Conservation (phyloP, 2,329 filamentous ascomycete species). For the Talaromyces pinophilus region DNA sequence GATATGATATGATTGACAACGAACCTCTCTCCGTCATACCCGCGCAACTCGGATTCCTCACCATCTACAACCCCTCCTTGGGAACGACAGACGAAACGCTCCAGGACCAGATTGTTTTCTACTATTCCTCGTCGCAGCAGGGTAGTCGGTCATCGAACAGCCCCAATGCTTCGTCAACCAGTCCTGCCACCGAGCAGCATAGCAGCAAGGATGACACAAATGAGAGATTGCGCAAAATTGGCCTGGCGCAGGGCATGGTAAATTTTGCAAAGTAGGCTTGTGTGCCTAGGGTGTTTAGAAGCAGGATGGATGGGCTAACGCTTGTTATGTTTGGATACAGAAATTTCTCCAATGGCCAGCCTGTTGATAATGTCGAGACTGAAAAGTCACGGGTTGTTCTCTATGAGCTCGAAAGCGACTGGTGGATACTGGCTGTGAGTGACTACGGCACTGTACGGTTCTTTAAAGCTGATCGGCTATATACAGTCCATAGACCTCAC, state of each 20-base stretch:
- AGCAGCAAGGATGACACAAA: constrained; percentile 67
- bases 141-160: constrained; percentile 32
- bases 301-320: constrained; percentile 25
- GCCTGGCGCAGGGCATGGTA: constrained; percentile 94
- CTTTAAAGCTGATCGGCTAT: constrained; percentile 20
- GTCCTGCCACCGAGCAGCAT: constrained; percentile 27
- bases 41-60: constrained; percentile 83
- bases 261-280: constrained; percentile 75
- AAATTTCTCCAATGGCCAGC: constrained; percentile 75
- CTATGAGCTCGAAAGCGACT: constrained; percentile 82
- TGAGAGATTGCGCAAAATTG: constrained; percentile 86
- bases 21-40: constrained; percentile 58
- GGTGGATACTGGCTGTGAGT: constrained; percentile 92
- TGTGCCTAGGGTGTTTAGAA: constrained; percentile 6
- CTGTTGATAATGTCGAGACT: constrained; percentile 85
- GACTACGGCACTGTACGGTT: neutral
- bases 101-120: constrained; percentile 87
- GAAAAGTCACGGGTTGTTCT: constrained; percentile 83
- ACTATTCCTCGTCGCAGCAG: constrained; percentile 60
- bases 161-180: constrained; percentile 17
- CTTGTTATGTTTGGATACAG: constrained; percentile 41
- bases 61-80: constrained; percentile 91
- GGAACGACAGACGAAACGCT: constrained; percentile 72
- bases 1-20: constrained; percentile 44
- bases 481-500: constrained; percentile 77